Base-by-base conservation (phyloP, 345 rosid species). In the Citrus maxima region DNA sequence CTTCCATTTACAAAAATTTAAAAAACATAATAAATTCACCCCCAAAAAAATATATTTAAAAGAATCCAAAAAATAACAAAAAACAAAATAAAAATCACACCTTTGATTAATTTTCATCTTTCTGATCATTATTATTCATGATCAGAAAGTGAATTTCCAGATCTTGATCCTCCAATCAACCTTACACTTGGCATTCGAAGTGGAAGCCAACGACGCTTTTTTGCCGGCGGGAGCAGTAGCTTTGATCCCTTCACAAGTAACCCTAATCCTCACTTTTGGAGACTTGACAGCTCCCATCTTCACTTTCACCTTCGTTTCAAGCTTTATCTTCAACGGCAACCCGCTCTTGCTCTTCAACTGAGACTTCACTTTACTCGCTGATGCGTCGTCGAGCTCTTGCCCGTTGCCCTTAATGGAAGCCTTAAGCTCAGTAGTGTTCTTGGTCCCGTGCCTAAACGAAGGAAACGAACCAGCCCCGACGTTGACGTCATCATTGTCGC, bases 111-210 rank as follows among this genome's bases (percentile, higher is more conserved):
- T 24, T 68, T 40, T 42, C 70, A 21, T 66, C 27, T 22, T 22
- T 35, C 25, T 21, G 34, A 66, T 35, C 10, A 19, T 37, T 12
- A 19, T 35, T 12, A 3, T 24, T 25, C 56, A 46, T 72, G 5
- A 10, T 83, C 85, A 88, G 61, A 95, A 85, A 67, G 90, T 89
- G 90, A 92, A 86, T 86, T 91, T 93, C 98, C 98, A 95, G 86
- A 95, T 88, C 93, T 91, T 95, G 83, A 93, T 65, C 79, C 90
- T 88, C 69, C 87, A 77, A 74, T 95, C 97, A 77, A 89, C 97
- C 89, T 92, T 89, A 83, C 98, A 95, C 64, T 87, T 89, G 5
- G 85, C 93, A 30, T 85, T 82, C 35, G 88, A 76, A 8, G 89
- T 89, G 40, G 88, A 82, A 21, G 90, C 98, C 28, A 86, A 70